Base-by-base conservation (phyloP, 768 basidiomycete genomes). In the Pleurotus platypus region DNA sequence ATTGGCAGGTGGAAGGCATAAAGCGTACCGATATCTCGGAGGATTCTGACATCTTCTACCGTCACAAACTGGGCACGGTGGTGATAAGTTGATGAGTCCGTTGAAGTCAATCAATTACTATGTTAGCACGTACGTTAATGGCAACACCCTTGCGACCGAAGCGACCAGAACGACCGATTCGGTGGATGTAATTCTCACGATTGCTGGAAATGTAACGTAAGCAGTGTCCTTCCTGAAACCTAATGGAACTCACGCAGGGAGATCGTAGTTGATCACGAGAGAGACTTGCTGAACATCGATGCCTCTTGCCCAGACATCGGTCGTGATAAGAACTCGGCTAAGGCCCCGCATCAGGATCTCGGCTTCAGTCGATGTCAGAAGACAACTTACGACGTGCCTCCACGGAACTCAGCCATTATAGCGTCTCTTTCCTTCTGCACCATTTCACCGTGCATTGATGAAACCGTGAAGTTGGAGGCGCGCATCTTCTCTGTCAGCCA, bases 401-500 rank as follows among this genome's bases (percentile, higher is more conserved):
- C 85, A 57, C 94, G 88, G 83, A 97, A 97, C 68, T 97, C 94
- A 45, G 90, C 87, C 94, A 97, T 97, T 67, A 96, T 95, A 27
- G 92, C 90, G 63, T 97, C 94, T 64, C 94, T 86, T 69, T 95
- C 94, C 66, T 92, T 92, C 72, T 96, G 94, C 5, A 86, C 89
- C 94, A 96, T 96, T 70, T 96, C 94, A 53, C 94, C 94, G 59
- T 94, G 91, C 91, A 94, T 93, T 13, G 89, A 90, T 30, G 93
- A 95, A 39, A 98, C 95, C 27, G 96, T 98, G 71, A 98, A 99
- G 72, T 98, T 94, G n/a, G 92, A 91, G n/a, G 87, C 85, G 56
- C 94, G 87, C 91, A 98, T 96, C 75, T 98, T 98, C 75, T 98
- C 94, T 57, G 96, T 98, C 63, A 99, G 70, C 94, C 94, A 98